Conservation (phyloP, 768 basidiomycete species). For the Boletus tomentosulus region DNA sequence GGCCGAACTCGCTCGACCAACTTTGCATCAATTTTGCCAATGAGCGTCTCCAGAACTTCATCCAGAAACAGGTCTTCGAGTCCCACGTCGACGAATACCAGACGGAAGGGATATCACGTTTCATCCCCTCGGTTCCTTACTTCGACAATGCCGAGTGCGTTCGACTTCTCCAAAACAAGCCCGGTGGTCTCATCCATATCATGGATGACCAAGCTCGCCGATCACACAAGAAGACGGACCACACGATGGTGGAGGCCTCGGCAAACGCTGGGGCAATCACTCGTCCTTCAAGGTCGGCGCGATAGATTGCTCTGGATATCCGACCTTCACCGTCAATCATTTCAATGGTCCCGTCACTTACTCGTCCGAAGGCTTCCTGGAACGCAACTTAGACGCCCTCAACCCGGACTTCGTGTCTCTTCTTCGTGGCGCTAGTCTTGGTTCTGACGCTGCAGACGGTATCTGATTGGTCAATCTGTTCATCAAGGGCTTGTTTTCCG, state of each 20-base stretch:
- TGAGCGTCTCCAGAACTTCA: constrained; percentile 85
- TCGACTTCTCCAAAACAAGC: constrained; percentile 76
- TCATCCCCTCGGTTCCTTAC: no score
- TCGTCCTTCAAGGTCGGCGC: constrained; percentile 82
- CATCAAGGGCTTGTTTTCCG: constrained; percentile 84
- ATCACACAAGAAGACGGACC: constrained; percentile 90
- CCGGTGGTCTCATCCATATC: constrained; percentile 91
- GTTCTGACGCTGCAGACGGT: constrained; percentile 51
- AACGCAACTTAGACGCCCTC: constrained; percentile 60
- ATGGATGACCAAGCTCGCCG: constrained; percentile 99
- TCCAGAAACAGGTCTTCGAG: no score
- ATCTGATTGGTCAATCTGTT: constrained; percentile 87
- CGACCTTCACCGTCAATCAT: constrained; percentile 88
- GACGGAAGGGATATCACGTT: no score
- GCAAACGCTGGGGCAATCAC: constrained; percentile 93
- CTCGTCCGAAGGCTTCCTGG: constrained; percentile 84
- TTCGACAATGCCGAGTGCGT: constrained; percentile 86
- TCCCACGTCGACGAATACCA: no score
- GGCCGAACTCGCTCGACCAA: constrained; percentile 91
- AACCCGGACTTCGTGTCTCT: not conserved
- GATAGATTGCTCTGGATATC: constrained; percentile 70
- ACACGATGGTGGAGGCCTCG: constrained; percentile 90
- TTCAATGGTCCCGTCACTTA: constrained; percentile 91
- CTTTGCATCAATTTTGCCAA: constrained; percentile 97
- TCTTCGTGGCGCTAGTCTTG: not conserved